A percentile compares a stretch with the other conserved stretches of the same genome.
Evolutionary conservation across 768 basidiomycete species (phyloP).

Genomic region (Exidia glandulosa): DNA sequence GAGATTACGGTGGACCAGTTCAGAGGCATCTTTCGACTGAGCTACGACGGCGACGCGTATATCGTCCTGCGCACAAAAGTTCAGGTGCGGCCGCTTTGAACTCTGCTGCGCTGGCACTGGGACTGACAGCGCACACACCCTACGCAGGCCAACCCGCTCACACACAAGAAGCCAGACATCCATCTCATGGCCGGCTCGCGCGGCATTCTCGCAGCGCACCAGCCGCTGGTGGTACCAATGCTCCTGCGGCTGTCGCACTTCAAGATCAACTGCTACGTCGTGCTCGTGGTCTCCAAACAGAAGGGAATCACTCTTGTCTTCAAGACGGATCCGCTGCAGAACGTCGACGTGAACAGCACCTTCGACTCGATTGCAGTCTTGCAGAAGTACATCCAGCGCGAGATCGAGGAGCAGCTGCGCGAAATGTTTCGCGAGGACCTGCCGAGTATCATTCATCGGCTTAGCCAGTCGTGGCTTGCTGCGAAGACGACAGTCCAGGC

Average conservation of each 20-base stretch:
- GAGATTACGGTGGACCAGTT: conserved; percentile 94
- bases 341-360: conserved; percentile 93
- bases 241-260: conserved; percentile 93
- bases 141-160: conserved; percentile 81
- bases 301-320: conserved; percentile 99
- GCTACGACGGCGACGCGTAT: conserved; percentile 90
- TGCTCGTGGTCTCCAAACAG: conserved; percentile 92
- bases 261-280: conserved; percentile 88
- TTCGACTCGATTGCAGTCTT: conserved; percentile 98
- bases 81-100: conserved; percentile 47
- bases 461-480: conserved; percentile 87
- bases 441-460: conserved; percentile 90
- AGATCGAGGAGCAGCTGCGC: conserved; percentile 92
- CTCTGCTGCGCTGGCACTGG: not conserved
- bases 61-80: conserved; percentile 82
- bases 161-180: conserved; percentile 84
- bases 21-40: conserved; percentile 90
- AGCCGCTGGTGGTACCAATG: conserved; percentile 97
- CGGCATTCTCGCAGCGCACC: conserved; percentile 88
- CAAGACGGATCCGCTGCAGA: conserved; percentile 97
- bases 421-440: conserved; percentile 98
- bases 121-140: conserved; percentile 4
- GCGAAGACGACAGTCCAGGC: conserved; percentile 72
- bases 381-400: conserved; percentile 92
- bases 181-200: conserved; percentile 72